A percentile compares a stretch with the other conserved stretches of the same genome.
phyloP scores from a whole-genome alignment of 805 yeast species.

The Ogataea methanolica region DNA sequence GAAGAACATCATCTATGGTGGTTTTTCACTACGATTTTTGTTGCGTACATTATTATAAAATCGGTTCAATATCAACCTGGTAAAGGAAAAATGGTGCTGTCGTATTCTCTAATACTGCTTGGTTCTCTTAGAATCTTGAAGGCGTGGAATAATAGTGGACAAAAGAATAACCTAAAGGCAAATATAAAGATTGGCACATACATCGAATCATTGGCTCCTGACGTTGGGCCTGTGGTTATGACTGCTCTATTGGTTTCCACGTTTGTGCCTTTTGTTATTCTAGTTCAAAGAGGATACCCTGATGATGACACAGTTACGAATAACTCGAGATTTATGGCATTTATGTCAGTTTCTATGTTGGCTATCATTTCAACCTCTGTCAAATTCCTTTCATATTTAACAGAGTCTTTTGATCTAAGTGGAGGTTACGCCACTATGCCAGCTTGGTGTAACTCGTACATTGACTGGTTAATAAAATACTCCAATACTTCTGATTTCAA shows the following conservation, averaged over 20 bases:
- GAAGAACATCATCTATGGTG: constrained; percentile 98
- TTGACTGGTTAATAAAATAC: constrained; percentile 28
- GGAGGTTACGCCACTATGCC: constrained; percentile 14
- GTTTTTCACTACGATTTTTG: constrained; percentile 51
- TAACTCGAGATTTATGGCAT: constrained; percentile 28
- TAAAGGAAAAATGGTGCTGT: constrained; percentile 5
- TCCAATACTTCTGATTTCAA: constrained; percentile 28
- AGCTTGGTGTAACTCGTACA: constrained; percentile 16
- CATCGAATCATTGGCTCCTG: constrained; percentile 27
- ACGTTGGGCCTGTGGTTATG: constrained; percentile 21
- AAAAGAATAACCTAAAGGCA: constrained; percentile 56
- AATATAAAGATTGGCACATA: constrained; percentile 44
- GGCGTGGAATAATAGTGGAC: constrained; percentile 90
- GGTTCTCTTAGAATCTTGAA: constrained; percentile 53
- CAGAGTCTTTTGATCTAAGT: constrained; percentile 24
- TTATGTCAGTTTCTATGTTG: constrained; percentile 43
- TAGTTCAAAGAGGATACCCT: not conserved
- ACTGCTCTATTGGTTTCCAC: constrained; percentile 14
- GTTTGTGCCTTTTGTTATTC: constrained; percentile 10
- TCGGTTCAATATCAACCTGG: constrained; percentile 6
- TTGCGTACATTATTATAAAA: constrained; percentile 11
- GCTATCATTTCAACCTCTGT: constrained; percentile 25
- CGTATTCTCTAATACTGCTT: constrained; percentile 22
- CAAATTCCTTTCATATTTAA: constrained; percentile 25
- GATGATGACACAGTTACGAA: not conserved